Base-by-base conservation (phyloP, 192 early-diverging fungal genomes). In the Haplosporangium gracile region DNA sequence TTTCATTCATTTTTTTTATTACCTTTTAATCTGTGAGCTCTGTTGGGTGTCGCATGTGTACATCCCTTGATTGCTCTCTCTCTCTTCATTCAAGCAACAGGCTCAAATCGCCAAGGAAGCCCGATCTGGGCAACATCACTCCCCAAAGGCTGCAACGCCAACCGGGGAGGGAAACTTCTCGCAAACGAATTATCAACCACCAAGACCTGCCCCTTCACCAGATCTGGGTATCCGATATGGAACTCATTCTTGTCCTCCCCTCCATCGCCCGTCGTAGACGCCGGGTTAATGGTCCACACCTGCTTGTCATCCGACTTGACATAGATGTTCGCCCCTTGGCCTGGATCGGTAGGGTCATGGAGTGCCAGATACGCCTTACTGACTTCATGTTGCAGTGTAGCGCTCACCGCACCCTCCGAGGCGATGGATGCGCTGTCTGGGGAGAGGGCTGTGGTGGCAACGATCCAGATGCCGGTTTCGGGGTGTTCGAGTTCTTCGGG, bases 41-140 rank as follows among this genome's bases (percentile, higher is more conserved):
- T 65, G 60, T 65, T 65, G 2, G 60, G 13, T 65, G 10, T 16
- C 13, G 43, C 43, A 10, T 45, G 43, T 1, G 43, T 10, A 45
- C 43, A 15, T 45, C 43, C 43, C 11, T 10, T 13, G 42, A 10
- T 16, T 51, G 16, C 20, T 2, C 16, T 18, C 15, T 22, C 18
- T 11, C 2, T 49, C 47, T 16, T 2, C 11, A 32, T 32, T 65
- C 60, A 65, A 65, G 0, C 60, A 65, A 65, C 11, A 32, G 26
- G 29, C 60, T 65, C 60, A 65, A 65, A 65, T 26, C 26, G 60
- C 60, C 60, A 65, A 32, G 60, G 60, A 65, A 65, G 60, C 26
- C 60, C 60, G 9, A 32, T 32, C 13, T 26, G 60, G 11, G 1
- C 60, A 13, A 65, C 9, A 13, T 29, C 10, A 32, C 8, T 11